Evolutionary conservation across 192 early-diverging fungal genomes (phyloP), one percentile per base, ranked within the genome.

Genomic region (Coemansia sp.): DNA sequence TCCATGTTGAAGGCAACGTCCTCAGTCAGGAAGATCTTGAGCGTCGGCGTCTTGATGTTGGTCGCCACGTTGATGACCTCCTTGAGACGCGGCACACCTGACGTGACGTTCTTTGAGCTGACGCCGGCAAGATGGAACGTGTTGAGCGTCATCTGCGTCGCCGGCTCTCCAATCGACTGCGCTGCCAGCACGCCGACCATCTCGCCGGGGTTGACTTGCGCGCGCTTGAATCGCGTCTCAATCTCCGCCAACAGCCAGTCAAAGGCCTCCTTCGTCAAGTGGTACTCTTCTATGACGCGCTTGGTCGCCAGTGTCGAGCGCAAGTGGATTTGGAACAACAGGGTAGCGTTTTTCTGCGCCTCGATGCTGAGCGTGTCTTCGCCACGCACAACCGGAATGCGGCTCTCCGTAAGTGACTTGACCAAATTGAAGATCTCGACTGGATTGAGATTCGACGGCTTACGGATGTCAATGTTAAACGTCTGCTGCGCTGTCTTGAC

Each of bases 101-200:
- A 87, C 9, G 95, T 98, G 9, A 97, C 97, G 69, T 95, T 95
- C 83, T 95, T 95, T 58, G 91, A 92, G 22, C 88, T 87, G 43
- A 97, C 94, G 92, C 97, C 97, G 56, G 97, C 97, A 79, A 91
- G 91, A 86, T 99, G 97, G 92, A 99, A 99, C 41, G 97, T 99
- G 68, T 99, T 99, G 48, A 99, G 78, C 33, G 97, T 99, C 97
- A 99, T 99, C 72, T 99, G 97, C 40, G 97, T 99, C 3, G 95
- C 94, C 32, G 97, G 97, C 78, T 99, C 97, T 76, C 97, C 97
- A 79, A 99, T 98, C 19, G 94, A 97, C 76, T 99, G 97, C 14
- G 97, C 97, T 21, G 97, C 95, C 60, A 99, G 83, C 12, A 91
- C 93, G 34, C 97, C 97, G 14, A 99, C 95, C 94, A 97, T 97